These are phyloP conservation scores for Aciculosporium take DNA, from an alignment of 2,329 filamentous ascomycete genomes.

Conservation along the genomic window DNA sequence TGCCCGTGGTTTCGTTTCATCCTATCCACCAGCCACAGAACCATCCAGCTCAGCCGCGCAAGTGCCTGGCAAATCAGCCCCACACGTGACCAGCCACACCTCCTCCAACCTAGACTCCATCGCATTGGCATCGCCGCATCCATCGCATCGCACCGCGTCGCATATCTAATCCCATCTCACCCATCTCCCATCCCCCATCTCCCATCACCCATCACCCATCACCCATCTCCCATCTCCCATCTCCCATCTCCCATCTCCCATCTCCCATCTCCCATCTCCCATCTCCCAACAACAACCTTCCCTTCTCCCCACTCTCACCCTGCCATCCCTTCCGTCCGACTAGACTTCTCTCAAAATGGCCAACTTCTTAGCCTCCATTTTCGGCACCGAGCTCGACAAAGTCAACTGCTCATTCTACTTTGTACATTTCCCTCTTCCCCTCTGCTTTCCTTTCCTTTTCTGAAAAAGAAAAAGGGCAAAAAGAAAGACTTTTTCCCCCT, in stretches of 20 bases:
- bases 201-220: not conserved
- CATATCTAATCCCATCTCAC: conserved; percentile 3
- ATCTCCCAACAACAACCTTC: no score
- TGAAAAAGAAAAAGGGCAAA: not conserved
- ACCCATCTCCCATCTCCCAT: not conserved
- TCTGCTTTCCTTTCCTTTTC: not conserved
- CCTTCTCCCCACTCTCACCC: no score
- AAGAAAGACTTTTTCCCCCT: no score
- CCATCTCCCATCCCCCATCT: not conserved
- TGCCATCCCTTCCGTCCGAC: no score
- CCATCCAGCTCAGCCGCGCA: not conserved
- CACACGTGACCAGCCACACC: conserved; percentile 16
- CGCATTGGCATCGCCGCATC: not conserved
- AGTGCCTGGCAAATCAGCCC: conserved; percentile 14
- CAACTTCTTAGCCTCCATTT: conserved; percentile 98
- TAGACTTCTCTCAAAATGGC: no score
- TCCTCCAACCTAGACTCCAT: not conserved
- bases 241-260: not conserved
- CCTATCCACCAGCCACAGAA: conserved; percentile 7
- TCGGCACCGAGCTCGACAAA: conserved; percentile 98
- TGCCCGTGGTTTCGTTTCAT: no score
- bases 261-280: not conserved
- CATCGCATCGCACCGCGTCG: not conserved
- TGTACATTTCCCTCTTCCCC: conserved; percentile 13
- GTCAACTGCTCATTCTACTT: conserved; percentile 98